Conservation (phyloP, 345 rosid species). For the Syzygium grande region DNA sequence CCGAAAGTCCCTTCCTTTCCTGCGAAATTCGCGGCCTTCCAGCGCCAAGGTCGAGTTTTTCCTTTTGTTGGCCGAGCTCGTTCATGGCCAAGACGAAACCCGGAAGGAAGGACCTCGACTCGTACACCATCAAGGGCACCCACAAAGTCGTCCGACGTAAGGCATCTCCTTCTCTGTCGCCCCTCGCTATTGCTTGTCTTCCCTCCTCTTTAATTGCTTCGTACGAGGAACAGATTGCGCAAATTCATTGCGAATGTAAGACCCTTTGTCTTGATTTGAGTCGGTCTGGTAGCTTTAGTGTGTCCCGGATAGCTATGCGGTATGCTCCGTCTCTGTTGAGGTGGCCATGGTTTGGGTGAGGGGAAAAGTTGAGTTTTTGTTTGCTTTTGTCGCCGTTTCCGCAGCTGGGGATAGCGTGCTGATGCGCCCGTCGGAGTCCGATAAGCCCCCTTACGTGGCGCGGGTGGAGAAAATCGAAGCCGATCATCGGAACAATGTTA, state of each 20-base stretch:
- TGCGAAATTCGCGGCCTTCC: neutral
- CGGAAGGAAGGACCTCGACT: conserved; percentile 8
- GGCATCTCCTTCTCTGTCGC: neutral
- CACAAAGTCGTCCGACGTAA: conserved; percentile 8
- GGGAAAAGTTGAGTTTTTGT: neutral
- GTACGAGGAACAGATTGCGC: neutral
- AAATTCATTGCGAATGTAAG: neutral
- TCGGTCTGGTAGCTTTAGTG: neutral
- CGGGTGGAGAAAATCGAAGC: conserved; percentile 71
- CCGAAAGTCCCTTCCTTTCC: neutral
- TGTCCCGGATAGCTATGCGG: neutral
- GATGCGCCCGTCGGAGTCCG: conserved; percentile 69
- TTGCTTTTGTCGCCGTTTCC: neutral
- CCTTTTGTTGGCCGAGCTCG: neutral
- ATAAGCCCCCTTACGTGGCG: conserved; percentile 70
- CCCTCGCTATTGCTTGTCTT: neutral
- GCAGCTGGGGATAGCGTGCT: conserved; percentile 72
- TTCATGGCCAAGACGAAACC: conserved; percentile 11
- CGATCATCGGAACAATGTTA: conserved; percentile 50
- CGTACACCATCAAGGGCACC: conserved; percentile 14
- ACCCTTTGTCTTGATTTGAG: neutral
- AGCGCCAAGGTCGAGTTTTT: neutral
- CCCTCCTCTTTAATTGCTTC: neutral
- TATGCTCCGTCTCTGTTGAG: neutral
- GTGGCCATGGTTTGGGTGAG: neutral